These are phyloP conservation scores for Cytospora leucostoma DNA, from an alignment of 2,329 filamentous ascomycete species.

Conservation along the genomic window DNA sequence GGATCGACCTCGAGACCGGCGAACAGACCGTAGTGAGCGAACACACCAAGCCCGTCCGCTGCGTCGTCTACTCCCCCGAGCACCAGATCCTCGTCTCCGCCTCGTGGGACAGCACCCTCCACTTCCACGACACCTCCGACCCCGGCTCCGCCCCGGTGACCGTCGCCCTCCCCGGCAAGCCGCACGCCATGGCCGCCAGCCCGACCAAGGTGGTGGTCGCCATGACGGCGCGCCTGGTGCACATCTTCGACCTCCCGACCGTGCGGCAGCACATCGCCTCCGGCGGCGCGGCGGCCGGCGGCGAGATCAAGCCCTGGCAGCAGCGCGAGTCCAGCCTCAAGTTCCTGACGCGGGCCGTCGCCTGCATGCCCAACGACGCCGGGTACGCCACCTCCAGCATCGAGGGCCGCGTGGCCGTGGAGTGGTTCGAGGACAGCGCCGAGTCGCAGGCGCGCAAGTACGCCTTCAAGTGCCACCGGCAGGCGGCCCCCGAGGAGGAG, in stretches of 20 bases:
- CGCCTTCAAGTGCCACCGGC: constrained; percentile 97
- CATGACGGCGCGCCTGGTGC: constrained; percentile 90
- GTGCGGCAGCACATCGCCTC: constrained; percentile 59
- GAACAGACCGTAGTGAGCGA: constrained; percentile 74
- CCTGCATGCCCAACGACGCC: constrained; percentile 94
- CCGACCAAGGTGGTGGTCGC: constrained; percentile 85
- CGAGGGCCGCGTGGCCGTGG: constrained; percentile 92
- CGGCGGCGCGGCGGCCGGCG: constrained; percentile 46
- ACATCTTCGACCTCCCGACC: constrained; percentile 86
- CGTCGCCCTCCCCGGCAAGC: constrained; percentile 78
- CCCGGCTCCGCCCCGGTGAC: constrained; percentile 58
- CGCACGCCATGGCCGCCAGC: constrained; percentile 80
- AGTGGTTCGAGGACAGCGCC: constrained; percentile 88
- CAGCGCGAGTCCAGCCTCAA: constrained; percentile 90
- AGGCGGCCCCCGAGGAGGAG: constrained; percentile 63
- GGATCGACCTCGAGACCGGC: constrained; percentile 70
- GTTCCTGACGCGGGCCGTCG: constrained; percentile 90
- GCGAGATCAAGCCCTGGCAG: constrained; percentile 78
- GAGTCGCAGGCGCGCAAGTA: constrained; percentile 93
- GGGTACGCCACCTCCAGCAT: constrained; percentile 93
- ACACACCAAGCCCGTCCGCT: constrained; percentile 78
- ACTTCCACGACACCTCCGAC: constrained; percentile 70
- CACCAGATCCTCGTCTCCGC: constrained; percentile 82
- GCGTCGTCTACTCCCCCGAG: constrained; percentile 76
- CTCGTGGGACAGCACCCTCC: constrained; percentile 90